Percentiles rank a stretch among this genome's conserved stretches.
Evolutionary conservation across 2,329 filamentous ascomycete genomes (phyloP).

Genomic region (Fusarium sp.): DNA sequence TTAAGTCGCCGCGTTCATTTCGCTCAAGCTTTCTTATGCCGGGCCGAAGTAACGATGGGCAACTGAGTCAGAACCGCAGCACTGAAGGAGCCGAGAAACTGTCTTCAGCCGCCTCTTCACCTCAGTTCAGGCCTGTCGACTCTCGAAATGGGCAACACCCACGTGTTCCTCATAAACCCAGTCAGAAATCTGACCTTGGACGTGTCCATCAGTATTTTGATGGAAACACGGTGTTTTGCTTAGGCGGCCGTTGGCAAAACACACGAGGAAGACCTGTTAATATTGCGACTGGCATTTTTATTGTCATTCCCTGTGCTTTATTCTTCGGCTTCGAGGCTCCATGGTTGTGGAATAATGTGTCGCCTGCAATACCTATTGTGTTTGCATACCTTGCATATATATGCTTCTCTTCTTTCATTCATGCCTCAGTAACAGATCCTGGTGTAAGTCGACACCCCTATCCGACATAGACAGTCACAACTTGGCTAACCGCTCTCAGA

Average conservation of each 20-base stretch:
- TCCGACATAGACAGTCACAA: neutral
- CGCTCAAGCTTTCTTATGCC: constrained; percentile 78
- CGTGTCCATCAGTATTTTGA: constrained; percentile 93
- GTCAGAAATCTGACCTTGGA: constrained; percentile 53
- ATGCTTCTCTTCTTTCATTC: constrained; percentile 91
- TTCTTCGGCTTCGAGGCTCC: constrained; percentile 89
- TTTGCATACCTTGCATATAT: constrained; percentile 94
- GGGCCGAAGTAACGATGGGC: constrained; percentile 63
- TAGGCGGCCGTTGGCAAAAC: constrained; percentile 88
- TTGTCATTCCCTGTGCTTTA: constrained; percentile 81
- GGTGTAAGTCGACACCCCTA: constrained; percentile 72
- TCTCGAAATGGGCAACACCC: constrained; percentile 40
- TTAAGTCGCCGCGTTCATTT: constrained; percentile 81
- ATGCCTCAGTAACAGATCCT: constrained; percentile 91
- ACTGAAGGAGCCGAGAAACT: constrained; percentile 81
- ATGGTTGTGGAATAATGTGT: constrained; percentile 87
- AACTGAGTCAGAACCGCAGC: constrained; percentile 64
- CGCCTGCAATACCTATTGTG: constrained; percentile 86
- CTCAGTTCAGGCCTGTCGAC: constrained; percentile 67
- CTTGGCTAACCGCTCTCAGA: constrained; percentile 64
- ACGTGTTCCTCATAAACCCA: constrained; percentile 39
- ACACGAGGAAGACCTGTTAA: constrained; percentile 89
- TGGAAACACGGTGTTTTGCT: constrained; percentile 91
- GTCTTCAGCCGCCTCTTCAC: constrained; percentile 83
- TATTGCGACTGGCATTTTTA: constrained; percentile 82